Conservation (phyloP, 2,329 filamentous ascomycete species). For the Verticillium albo-atrum region DNA sequence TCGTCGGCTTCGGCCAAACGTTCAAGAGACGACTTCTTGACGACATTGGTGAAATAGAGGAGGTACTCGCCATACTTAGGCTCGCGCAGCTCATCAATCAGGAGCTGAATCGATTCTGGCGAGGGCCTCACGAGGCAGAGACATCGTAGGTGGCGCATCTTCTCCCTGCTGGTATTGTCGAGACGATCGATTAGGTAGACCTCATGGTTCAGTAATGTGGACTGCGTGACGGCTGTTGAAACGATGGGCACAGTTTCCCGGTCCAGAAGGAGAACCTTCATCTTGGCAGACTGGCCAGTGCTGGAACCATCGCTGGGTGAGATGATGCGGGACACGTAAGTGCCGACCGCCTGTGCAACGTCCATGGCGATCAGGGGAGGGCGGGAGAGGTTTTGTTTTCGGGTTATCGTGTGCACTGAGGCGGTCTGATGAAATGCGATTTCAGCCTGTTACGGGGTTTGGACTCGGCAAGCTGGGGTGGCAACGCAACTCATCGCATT, state of each 20-base stretch:
- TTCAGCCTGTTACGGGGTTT: no score
- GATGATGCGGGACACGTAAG: constrained; percentile 96
- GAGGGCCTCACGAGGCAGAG: constrained; percentile 91
- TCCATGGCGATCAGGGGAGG: constrained; percentile 63
- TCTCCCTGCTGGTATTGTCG: constrained; percentile 85
- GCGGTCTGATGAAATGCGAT: background rate
- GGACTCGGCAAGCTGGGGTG: no score
- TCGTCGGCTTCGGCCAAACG: constrained; percentile 93
- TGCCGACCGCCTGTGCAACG: constrained; percentile 84
- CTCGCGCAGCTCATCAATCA: constrained; percentile 93
- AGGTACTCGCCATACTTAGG: constrained; percentile 98
- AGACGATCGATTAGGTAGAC: constrained; percentile 96
- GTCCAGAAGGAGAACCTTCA: constrained; percentile 96
- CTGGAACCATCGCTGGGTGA: constrained; percentile 69
- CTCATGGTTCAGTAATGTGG: constrained; percentile 89
- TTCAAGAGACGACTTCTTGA: constrained; percentile 93
- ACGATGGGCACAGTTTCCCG: constrained; percentile 91
- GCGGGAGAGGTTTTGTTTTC: background rate
- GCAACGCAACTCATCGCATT: no score
- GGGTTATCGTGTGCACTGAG: background rate
- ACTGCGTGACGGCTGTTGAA: constrained; percentile 94
- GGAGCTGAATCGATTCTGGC: constrained; percentile 82
- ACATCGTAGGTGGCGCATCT: constrained; percentile 95
- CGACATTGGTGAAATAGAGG: constrained; percentile 95
- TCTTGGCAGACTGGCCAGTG: constrained; percentile 73